Percentiles rank a stretch among this genome's conserved stretches.
Evolutionary conservation across 192 early-diverging fungal species (phyloP).

Genomic region (Rhizoclosmatium sp.): DNA sequence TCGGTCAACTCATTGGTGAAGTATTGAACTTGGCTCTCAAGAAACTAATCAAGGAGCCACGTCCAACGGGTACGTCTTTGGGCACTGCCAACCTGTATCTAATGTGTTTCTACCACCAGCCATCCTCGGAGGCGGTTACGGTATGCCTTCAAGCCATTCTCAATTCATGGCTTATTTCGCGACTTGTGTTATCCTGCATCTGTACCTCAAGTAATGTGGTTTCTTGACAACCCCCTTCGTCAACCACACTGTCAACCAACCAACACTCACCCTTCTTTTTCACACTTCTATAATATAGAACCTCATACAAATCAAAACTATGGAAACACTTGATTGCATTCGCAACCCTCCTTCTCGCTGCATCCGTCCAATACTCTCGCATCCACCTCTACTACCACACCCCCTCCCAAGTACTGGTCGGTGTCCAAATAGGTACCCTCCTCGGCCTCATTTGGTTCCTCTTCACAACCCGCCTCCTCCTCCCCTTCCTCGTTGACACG

Average conservation of each 20-base stretch:
- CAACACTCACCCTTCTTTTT: not conserved
- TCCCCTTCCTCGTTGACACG: slow-evolving; percentile 35
- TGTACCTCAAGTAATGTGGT: slow-evolving; percentile 49
- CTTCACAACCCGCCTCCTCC: slow-evolving; percentile 24
- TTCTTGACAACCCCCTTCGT: not conserved
- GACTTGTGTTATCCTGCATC: slow-evolving; percentile 61
- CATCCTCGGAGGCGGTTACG: slow-evolving; percentile 76
- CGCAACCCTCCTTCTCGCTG: slow-evolving; percentile 33
- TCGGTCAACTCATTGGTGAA: slow-evolving; percentile 79
- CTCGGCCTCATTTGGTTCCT: slow-evolving; percentile 68
- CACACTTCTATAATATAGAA: not conserved
- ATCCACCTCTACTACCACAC: slow-evolving; percentile 81
- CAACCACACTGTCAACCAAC: not conserved
- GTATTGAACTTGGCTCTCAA: slow-evolving; percentile 69
- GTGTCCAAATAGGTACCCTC: slow-evolving; percentile 59
- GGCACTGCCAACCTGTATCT: not conserved
- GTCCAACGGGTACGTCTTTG: slow-evolving; percentile 67
- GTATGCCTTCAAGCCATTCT: slow-evolving; percentile 85
- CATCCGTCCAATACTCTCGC: slow-evolving; percentile 61
- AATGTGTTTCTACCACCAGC: slow-evolving; percentile 48
- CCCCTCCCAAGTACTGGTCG: slow-evolving; percentile 72
- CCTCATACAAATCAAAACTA: slow-evolving; percentile 11
- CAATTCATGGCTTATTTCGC: slow-evolving; percentile 85
- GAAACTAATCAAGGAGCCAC: slow-evolving; percentile 60
- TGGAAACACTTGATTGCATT: slow-evolving; percentile 53